Percentiles rank a stretch among this genome's conserved stretches.
phyloP scores from a whole-genome alignment of 192 early-diverging fungal species.

The Jimgerdemannia flammicorona region DNA sequence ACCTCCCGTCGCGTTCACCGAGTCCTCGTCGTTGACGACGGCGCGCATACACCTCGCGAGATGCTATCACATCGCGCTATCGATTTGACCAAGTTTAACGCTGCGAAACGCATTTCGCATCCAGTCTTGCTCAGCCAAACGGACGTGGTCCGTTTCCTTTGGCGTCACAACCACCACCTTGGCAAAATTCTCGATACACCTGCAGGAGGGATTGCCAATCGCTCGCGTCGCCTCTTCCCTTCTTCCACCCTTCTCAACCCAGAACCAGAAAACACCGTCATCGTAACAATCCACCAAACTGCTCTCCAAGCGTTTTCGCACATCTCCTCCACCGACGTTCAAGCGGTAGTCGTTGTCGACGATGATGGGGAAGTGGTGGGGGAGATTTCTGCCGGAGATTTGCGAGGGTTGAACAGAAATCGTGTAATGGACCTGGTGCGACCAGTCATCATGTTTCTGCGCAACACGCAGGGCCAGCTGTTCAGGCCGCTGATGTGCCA shows the following conservation, averaged over 20 bases:
- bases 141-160: constrained; percentile 46
- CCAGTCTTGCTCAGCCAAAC: constrained; percentile 47
- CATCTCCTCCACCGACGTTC: constrained; percentile 38
- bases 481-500: constrained; percentile 48
- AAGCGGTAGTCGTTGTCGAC: constrained; percentile 62
- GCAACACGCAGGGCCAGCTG: constrained; percentile 49
- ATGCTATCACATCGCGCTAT: neutral
- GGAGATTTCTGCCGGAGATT: constrained; percentile 69
- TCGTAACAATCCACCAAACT: constrained; percentile 37
- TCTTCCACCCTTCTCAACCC: neutral
- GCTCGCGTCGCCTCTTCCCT: constrained; percentile 10
- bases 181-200: constrained; percentile 43
- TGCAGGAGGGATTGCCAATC: constrained; percentile 15
- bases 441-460: constrained; percentile 64
- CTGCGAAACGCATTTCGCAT: neutral
- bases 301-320: constrained; percentile 41
- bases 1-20: constrained; percentile 40
- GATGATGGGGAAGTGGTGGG: constrained; percentile 54
- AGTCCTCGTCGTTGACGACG: constrained; percentile 40
- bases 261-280: constrained; percentile 18
- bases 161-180: constrained; percentile 46
- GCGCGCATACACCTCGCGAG: neutral
- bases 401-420: constrained; percentile 63
- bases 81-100: neutral
- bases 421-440: constrained; percentile 52